Evolutionary conservation across 352 stramenopile species (phyloP).

Genomic region (Paralagenidium karlingii): DNA sequence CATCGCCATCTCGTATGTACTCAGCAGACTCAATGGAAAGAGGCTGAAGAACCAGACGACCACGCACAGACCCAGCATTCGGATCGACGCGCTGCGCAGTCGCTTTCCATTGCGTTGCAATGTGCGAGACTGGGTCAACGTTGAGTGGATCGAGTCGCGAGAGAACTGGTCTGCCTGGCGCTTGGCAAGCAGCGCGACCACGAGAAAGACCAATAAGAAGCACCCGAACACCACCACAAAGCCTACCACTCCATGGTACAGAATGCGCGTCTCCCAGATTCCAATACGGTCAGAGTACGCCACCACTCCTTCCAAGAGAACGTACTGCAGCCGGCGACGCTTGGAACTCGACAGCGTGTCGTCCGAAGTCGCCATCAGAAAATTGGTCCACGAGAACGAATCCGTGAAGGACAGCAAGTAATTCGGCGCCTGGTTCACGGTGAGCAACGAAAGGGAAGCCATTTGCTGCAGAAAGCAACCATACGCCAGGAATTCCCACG

Average conservation of each 20-base stretch:
- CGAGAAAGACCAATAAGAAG: conserved; percentile 28
- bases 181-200: conserved; percentile 35
- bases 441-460: conserved; percentile 38
- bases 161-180: conserved; percentile 28
- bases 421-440: conserved; percentile 45
- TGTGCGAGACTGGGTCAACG: background rate
- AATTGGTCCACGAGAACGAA: conserved; percentile 58
- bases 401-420: conserved; percentile 60
- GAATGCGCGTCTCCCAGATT: conserved; percentile 26
- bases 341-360: background rate
- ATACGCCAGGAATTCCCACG: conserved; percentile 62
- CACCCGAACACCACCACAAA: conserved; percentile 30
- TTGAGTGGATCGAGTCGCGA: conserved; percentile 33
- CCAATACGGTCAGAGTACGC: conserved; percentile 43
- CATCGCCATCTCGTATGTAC: conserved; percentile 60
- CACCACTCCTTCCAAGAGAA: conserved; percentile 37
- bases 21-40: conserved; percentile 46
- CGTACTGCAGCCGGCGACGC: conserved; percentile 31
- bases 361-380: conserved; percentile 15
- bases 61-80: conserved; percentile 38
- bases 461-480: conserved; percentile 63
- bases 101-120: conserved; percentile 1
- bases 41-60: conserved; percentile 51
- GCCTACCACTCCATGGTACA: conserved; percentile 17
- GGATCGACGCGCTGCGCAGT: conserved; percentile 43